Percentiles rank a stretch among this genome's conserved stretches.
Conservation (phyloP, 164 flowering plant genomes). For the Stephania yunnanensis region DNA sequence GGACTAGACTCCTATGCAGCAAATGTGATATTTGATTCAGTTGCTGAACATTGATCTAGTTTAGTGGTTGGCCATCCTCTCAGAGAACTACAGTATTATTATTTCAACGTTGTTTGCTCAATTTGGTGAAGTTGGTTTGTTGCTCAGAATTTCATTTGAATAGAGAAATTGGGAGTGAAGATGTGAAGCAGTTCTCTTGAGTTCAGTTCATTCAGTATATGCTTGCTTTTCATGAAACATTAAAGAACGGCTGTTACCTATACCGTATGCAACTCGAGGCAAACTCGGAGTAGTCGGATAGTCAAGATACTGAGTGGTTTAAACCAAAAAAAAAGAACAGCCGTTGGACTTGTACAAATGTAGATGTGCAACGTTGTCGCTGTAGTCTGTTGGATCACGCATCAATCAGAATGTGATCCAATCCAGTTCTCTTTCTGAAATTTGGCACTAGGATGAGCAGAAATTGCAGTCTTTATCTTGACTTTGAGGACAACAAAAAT, state of each 20-base stretch:
- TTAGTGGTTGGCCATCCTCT: neutral
- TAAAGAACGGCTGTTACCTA: no score
- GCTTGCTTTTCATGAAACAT: neutral
- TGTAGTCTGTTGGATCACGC: no score
- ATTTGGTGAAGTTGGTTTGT: neutral
- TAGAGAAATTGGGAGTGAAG: neutral
- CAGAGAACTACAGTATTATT: neutral
- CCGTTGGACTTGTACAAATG: no score
- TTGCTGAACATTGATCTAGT: neutral
- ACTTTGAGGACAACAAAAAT: no score
- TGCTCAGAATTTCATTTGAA: neutral
- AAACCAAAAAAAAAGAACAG: no score
- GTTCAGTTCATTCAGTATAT: neutral
- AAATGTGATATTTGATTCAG: neutral
- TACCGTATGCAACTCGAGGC: no score
- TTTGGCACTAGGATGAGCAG: no score
- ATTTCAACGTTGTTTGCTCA: neutral
- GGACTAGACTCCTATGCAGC: neutral
- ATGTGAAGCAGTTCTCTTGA: neutral
- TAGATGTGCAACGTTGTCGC: no score
- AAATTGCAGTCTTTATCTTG: neutral
- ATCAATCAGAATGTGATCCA: no score
- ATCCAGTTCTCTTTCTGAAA: no score
- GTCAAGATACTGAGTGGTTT: no score
- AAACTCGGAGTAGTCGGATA: no score